These are phyloP conservation scores for Trypanosoma avium DNA, from an alignment of 208 protist genomes.

Conservation along the genomic window DNA sequence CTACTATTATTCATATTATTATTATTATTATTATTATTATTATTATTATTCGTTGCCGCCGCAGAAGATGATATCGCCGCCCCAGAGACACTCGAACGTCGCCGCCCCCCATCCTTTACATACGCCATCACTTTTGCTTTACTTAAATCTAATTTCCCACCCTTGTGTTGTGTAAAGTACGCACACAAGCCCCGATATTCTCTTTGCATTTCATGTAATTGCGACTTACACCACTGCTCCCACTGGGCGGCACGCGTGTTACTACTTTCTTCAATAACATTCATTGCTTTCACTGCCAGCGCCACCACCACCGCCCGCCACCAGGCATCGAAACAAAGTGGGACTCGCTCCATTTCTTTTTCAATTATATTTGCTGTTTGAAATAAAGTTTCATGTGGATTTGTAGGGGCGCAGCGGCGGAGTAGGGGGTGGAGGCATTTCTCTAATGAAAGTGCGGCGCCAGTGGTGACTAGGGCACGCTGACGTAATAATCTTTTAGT, in stretches of 20 bases:
- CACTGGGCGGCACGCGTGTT: constrained; percentile 35
- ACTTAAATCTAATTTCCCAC: constrained; percentile 24
- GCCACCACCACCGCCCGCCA: constrained; percentile 85
- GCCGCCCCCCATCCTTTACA: background rate
- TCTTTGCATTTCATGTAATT: constrained; percentile 32
- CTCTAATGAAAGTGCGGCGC: constrained; percentile 26
- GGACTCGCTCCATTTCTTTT: constrained; percentile 37
- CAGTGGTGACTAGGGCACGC: constrained; percentile 59
- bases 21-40: no score
- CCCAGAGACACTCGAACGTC: no score
- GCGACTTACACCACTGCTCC: constrained; percentile 36
- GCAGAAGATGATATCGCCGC: no score
- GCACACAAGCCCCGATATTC: constrained; percentile 34
- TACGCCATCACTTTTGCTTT: constrained; percentile 7
- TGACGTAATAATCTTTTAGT: constrained; percentile 43
- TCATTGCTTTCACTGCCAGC: constrained; percentile 74
- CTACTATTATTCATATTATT: no score
- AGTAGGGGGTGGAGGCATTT: constrained; percentile 30
- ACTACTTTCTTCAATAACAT: constrained; percentile 75
- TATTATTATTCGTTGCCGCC: no score
- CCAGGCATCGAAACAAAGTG: constrained; percentile 86
- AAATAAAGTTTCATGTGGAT: constrained; percentile 46
- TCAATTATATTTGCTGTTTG: constrained; percentile 41
- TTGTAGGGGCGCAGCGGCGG: constrained; percentile 29
- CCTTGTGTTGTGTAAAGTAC: constrained; percentile 31